A percentile compares a stretch with the other conserved stretches of the same genome.
Conservation (phyloP, 257 asterid genomes). For the Perilla frutescens region DNA sequence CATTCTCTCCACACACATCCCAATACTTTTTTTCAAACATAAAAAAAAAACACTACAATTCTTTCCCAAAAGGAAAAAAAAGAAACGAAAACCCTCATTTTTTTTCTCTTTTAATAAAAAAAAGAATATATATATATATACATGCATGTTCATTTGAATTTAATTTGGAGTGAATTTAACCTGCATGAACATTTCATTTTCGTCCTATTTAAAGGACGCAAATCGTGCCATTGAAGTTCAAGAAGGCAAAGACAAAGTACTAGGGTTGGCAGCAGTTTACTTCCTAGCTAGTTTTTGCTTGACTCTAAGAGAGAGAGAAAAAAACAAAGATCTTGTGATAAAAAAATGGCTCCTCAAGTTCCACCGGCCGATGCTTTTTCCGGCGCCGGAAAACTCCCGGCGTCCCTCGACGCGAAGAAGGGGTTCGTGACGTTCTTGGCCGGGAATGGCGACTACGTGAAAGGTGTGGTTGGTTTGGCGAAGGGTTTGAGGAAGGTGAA, state of each 20-base stretch:
- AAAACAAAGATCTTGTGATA: background rate
- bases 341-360: conserved; percentile 48
- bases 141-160: conserved; percentile 34
- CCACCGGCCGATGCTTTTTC: conserved; percentile 29
- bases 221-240: conserved; percentile 34
- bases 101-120: background rate
- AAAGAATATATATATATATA: conserved; percentile 3
- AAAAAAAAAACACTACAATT: background rate
- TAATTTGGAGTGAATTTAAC: conserved; percentile 42
- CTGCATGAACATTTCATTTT: conserved; percentile 39
- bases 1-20: conserved; percentile 44
- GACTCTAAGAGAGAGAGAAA: background rate
- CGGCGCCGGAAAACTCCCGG: conserved; percentile 41
- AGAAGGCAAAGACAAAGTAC: conserved; percentile 31
- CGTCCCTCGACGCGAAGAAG: conserved; percentile 23
- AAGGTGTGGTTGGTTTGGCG: conserved; percentile 53
- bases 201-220: conserved; percentile 40
- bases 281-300: conserved; percentile 26
- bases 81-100: background rate
- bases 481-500: conserved; percentile 54
- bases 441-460: conserved; percentile 49
- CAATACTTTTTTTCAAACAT: conserved; percentile 30
- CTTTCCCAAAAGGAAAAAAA: background rate
- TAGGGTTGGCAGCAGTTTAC: conserved; percentile 13
- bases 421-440: conserved; percentile 50